Evolutionary conservation across 225 moss, liverwort and hornwort species (phyloP).

Genomic region (Thuidium tamariscinum): DNA sequence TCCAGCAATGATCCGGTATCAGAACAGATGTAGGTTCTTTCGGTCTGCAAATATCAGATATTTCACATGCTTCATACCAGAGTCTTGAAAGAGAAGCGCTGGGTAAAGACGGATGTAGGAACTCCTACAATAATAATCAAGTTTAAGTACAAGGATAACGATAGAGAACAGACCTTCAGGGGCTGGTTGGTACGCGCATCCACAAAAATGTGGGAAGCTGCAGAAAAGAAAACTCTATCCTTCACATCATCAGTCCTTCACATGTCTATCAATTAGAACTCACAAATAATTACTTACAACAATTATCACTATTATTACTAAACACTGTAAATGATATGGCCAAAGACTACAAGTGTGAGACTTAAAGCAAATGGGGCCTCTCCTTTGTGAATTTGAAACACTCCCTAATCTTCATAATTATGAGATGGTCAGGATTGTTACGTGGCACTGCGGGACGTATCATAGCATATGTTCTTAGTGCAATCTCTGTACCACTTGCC

Average conservation of each 20-base stretch:
- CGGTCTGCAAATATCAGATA: conserved; percentile 50
- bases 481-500: conserved; percentile 64
- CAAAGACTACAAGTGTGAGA: neutral
- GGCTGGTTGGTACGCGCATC: conserved; percentile 81
- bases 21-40: conserved; percentile 64
- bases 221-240: neutral
- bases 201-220: conserved; percentile 80
- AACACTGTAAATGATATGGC: neutral
- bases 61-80: neutral
- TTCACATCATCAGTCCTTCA: neutral
- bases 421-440: conserved; percentile 21
- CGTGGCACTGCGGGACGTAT: conserved; percentile 78
- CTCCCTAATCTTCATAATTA: neutral
- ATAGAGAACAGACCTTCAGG: conserved; percentile 54
- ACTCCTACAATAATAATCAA: neutral
- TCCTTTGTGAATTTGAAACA: neutral
- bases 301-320: neutral
- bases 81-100: neutral
- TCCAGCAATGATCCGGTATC: conserved; percentile 75
- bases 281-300: neutral
- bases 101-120: neutral
- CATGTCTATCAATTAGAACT: neutral
- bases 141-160: neutral
- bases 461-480: conserved; percentile 81
- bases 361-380: neutral